These are phyloP conservation scores for Abortiporus biennis DNA, from an alignment of 1,284 basidiomycete genomes.

Conservation along the genomic window DNA sequence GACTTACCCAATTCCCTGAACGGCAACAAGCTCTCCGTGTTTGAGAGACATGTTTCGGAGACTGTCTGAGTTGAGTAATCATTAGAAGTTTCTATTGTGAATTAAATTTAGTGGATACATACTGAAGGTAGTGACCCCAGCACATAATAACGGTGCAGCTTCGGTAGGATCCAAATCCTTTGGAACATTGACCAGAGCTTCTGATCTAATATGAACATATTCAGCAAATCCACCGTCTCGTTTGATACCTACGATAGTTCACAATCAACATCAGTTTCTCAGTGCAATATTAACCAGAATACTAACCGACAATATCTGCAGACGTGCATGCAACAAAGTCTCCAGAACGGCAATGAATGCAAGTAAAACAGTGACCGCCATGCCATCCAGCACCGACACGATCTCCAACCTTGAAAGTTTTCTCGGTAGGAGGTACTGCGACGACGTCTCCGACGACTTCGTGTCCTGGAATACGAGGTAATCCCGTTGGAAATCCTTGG, in stretches of 20 bases:
- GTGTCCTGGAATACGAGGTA: conserved; percentile 21
- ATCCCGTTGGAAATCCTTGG: conserved; percentile 1
- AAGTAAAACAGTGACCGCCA: conserved; percentile 21
- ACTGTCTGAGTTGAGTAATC: too few species aligned
- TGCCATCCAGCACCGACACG: conserved; percentile 23
- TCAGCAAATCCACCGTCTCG: conserved; percentile 29
- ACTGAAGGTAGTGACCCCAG: conserved; percentile 26
- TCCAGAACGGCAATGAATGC: conserved; percentile 16
- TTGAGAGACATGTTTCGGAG: conserved; percentile 26
- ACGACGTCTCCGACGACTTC: conserved; percentile 23
- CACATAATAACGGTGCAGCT: conserved; percentile 33
- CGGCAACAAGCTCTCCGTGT: conserved; percentile 26
- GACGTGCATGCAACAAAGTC: conserved; percentile 14
- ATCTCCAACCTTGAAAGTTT: conserved; percentile 20
- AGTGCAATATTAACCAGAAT: conserved; percentile 8
- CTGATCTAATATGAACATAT: conserved; percentile 26
- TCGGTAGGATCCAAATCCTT: conserved; percentile 29
- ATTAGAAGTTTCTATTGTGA: background rate
- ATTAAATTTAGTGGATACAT: background rate
- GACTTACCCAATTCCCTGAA: conserved; percentile 30
- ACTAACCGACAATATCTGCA: conserved; percentile 8
- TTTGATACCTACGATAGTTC: conserved; percentile 19
- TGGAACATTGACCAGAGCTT: conserved; percentile 27
- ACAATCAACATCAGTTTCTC: background rate
- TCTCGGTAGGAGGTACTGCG: conserved; percentile 16